Evolutionary conservation across 2,329 filamentous ascomycete genomes (phyloP), one percentile per base, ranked within the genome.

Genomic region (Phaeosphaeria sp.): DNA sequence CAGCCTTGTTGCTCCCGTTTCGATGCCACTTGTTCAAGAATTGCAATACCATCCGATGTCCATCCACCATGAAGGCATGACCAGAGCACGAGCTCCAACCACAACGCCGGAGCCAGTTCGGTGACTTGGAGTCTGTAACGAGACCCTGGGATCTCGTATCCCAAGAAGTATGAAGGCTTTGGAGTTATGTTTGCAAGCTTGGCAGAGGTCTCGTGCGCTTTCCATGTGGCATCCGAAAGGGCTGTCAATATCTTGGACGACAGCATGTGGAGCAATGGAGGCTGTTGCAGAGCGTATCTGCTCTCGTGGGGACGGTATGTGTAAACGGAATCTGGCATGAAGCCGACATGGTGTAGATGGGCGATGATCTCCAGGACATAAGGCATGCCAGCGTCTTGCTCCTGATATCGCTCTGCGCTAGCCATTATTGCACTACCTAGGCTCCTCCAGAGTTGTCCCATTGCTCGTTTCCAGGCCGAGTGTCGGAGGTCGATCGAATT

Each of bases 51-150:
- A 52, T 82, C 78, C 13, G 66, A 47, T 7, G 78, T 69, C 80
- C 81, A 83, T 6, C 79, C 79, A 20, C 81, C 81, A 51, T 82
- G 78, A 7, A 83, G 61, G 62, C 81, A 83, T 15, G 81, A 80
- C 81, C 81, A 83, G 2, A 84, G 70, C 20, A 84, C 76, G n/a
- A 84, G 72, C 64, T 84, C 82, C 18, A 84, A 67, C 82, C 82
- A 84, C 15, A 84, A 68, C 56, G 83, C 82, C 1, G 80, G 77
- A 0, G 74, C 68, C 11, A 83, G 62, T 18, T 76, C 79, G 6
- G 74, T 73, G 7, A 80, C 74, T 17, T 72, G 67, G 1, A 80
- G 67, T 44, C 75, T 78, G 62, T 78, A 81, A 25, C 77, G 75
- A 27, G 78, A 78, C 1, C 78, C 77, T 5, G 79, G 80, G 27